Evolutionary conservation across 2,329 filamentous ascomycete species (phyloP).

Genomic region (Byssothecium circinans): DNA sequence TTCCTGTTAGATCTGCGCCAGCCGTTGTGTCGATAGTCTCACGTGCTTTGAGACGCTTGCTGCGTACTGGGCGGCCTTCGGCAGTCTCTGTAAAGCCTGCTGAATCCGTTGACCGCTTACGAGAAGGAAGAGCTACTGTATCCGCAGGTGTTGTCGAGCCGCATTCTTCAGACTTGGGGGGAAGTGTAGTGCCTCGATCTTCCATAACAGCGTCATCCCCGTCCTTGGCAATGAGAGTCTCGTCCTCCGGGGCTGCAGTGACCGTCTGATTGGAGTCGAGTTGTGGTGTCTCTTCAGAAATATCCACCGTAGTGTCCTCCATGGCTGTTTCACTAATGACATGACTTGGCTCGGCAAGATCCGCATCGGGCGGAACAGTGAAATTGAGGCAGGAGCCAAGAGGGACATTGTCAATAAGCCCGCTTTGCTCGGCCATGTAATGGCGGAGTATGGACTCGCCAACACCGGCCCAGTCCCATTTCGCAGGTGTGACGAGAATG

Average conservation of each 20-base stretch:
- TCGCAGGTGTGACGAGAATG: conserved; percentile 36
- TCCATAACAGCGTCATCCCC: conserved; percentile 25
- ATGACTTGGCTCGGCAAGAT: conserved; percentile 21
- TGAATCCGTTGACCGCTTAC: conserved; percentile 64
- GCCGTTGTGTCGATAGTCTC: conserved; percentile 55
- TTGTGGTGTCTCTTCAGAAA: conserved; percentile 9
- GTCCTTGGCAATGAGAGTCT: conserved; percentile 4
- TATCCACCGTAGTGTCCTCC: conserved; percentile 9
- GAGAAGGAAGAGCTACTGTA: conserved; percentile 45
- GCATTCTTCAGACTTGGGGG: conserved; percentile 14
- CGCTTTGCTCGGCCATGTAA: conserved; percentile 46
- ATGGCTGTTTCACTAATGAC: conserved; percentile 5
- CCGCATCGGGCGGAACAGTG: conserved; percentile 40
- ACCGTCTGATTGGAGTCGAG: conserved; percentile 7
- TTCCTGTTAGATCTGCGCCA: conserved; percentile 51
- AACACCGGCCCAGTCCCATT: conserved; percentile 52
- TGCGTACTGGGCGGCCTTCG: conserved; percentile 60
- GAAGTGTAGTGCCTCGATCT: conserved; percentile 14
- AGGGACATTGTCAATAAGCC: conserved; percentile 25
- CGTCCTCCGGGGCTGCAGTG: not conserved
- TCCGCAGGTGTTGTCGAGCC: conserved; percentile 27
- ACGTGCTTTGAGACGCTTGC: conserved; percentile 62
- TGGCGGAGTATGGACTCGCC: conserved; percentile 53
- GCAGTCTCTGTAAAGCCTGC: conserved; percentile 60
- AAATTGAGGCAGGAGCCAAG: conserved; percentile 48